Evolutionary conservation across 371 early-diverging fungal genomes (phyloP).

Genomic region (Mucor plumbeus): DNA sequence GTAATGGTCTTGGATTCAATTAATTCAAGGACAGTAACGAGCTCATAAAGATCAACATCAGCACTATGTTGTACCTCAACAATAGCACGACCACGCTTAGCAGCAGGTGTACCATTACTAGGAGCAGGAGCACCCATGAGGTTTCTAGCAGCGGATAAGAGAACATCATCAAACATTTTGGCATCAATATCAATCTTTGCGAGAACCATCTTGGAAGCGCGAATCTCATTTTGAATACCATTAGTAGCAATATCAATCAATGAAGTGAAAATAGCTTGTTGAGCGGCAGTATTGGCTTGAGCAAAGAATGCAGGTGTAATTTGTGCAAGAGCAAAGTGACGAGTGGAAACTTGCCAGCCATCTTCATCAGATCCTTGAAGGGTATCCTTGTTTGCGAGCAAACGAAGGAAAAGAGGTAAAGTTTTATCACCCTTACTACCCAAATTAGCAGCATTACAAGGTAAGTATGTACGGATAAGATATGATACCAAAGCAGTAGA

Average conservation of each 20-base stretch:
- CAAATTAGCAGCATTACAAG: constrained; percentile 54
- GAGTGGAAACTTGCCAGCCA: constrained; percentile 61
- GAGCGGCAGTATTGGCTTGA: constrained; percentile 48
- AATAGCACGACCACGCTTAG: constrained; percentile 41
- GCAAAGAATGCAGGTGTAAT: constrained; percentile 64
- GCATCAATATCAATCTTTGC: constrained; percentile 60
- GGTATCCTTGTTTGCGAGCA: constrained; percentile 44
- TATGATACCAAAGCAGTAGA: constrained; percentile 51
- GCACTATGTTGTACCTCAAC: constrained; percentile 24
- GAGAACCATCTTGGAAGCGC: constrained; percentile 64
- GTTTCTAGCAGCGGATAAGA: constrained; percentile 31
- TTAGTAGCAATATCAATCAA: constrained; percentile 73
- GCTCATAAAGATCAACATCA: constrained; percentile 55
- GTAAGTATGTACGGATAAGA: constrained; percentile 69
- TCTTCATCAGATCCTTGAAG: constrained; percentile 55
- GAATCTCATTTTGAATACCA: constrained; percentile 64
- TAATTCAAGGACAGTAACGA: constrained; percentile 72
- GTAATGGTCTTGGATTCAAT: constrained; percentile 65
- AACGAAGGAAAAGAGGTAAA: constrained; percentile 53
- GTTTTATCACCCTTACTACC: constrained; percentile 57
- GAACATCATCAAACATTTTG: constrained; percentile 39
- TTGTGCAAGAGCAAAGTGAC: constrained; percentile 62
- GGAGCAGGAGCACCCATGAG: constrained; percentile 22
- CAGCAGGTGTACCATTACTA: constrained; percentile 17
- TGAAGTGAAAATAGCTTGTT: constrained; percentile 59